Percentiles rank a stretch among this genome's conserved stretches.
Evolutionary conservation across 306 rosid genomes (phyloP).

Genomic region (Prosopis cineraria): DNA sequence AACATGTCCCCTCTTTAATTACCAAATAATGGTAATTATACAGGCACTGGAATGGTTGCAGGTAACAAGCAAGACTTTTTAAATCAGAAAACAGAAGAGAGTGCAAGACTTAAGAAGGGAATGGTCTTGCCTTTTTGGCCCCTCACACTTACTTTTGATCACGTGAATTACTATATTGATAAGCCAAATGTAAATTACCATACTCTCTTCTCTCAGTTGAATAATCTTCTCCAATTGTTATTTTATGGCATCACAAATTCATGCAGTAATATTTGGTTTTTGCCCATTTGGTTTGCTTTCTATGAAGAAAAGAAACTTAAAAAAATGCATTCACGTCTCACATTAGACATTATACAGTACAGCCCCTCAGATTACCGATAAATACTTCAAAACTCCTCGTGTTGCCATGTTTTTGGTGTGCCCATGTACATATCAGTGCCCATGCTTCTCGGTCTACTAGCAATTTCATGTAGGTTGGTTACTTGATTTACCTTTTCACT

Average conservation of each 20-base stretch:
- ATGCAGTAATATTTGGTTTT: neutral
- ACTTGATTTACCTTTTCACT: neutral
- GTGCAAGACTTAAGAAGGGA: constrained; percentile 37
- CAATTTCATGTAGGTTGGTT: neutral
- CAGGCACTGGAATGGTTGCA: constrained; percentile 36
- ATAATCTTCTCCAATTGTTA: constrained; percentile 24
- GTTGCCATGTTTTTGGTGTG: neutral
- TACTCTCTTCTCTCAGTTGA: constrained; percentile 6
- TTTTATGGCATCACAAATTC: neutral
- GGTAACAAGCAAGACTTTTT: constrained; percentile 31
- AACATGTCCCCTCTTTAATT: constrained; percentile 9
- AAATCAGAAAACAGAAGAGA: constrained; percentile 23
- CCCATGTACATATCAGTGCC: no score
- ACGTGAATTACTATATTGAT: constrained; percentile 50
- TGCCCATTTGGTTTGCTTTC: constrained; percentile 8
- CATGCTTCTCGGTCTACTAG: neutral
- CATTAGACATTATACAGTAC: neutral
- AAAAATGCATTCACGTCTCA: neutral
- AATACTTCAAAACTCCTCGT: neutral
- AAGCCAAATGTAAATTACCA: constrained; percentile 47
- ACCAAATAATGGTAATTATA: constrained; percentile 28
- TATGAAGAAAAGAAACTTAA: no score
- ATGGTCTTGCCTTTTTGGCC: constrained; percentile 58
- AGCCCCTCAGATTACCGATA: neutral
- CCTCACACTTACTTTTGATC: constrained; percentile 51